phyloP scores from a whole-genome alignment of 2,329 filamentous ascomycete species.

The Xylaria sp. region DNA sequence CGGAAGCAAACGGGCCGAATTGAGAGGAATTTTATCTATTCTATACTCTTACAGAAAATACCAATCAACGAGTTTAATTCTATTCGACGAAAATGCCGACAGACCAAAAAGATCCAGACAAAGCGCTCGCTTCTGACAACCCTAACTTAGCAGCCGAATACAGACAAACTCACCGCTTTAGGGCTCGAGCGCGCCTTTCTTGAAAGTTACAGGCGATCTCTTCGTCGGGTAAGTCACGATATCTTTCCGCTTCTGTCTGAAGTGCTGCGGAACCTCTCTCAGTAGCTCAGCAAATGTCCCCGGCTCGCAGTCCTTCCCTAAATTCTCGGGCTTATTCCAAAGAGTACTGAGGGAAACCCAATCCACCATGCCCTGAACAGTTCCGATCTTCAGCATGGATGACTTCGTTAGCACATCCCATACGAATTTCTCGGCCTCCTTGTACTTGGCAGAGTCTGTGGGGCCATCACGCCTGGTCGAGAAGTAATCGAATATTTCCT shows the following conservation, averaged over 20 bases:
- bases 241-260: conserved; percentile 29
- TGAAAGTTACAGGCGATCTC: conserved; percentile 9
- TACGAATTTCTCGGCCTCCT: conserved; percentile 30
- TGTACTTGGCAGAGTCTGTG: conserved; percentile 19
- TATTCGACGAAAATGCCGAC: background rate
- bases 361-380: conserved; percentile 29
- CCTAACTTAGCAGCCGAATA: background rate
- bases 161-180: background rate
- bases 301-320: conserved; percentile 32
- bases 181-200: conserved; percentile 22
- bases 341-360: conserved; percentile 31
- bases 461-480: conserved; percentile 37
- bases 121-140: background rate
- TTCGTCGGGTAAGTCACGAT: background rate
- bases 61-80: background rate
- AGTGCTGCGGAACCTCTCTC: conserved; percentile 31
- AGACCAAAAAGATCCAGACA: background rate
- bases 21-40: background rate
- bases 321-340: conserved; percentile 35
- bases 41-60: background rate
- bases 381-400: conserved; percentile 38
- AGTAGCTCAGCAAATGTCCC: conserved; percentile 39
- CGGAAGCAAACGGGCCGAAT: background rate
- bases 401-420: conserved; percentile 31
- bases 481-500: conserved; percentile 41